Evolutionary conservation across 1,139 yeast species (phyloP).

Genomic region (Debaryomycetaceae sp.): DNA sequence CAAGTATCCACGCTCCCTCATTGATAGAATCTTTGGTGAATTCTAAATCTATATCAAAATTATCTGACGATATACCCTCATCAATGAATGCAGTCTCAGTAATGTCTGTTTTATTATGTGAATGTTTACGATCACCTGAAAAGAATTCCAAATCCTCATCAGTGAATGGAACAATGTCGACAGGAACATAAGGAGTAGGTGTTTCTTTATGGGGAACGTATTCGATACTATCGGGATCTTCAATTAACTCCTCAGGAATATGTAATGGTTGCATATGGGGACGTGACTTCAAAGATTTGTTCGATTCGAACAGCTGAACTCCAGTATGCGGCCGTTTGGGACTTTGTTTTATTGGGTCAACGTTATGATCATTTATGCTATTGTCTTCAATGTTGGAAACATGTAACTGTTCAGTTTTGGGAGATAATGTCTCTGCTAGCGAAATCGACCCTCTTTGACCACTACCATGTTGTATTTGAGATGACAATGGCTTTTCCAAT

Average conservation of each 20-base stretch:
- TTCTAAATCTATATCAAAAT: background rate
- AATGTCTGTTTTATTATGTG: background rate
- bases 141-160: constrained; percentile 23
- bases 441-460: background rate
- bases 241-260: constrained; percentile 18
- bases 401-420: constrained; percentile 20
- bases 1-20: background rate
- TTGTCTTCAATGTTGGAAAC: constrained; percentile 15
- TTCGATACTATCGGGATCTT: constrained; percentile 33
- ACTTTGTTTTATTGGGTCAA: constrained; percentile 33
- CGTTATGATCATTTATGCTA: constrained; percentile 19
- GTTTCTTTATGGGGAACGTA: constrained; percentile 25
- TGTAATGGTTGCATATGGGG: constrained; percentile 3
- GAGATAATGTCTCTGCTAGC: constrained; percentile 16
- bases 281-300: background rate
- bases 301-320: background rate
- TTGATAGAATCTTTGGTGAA: background rate
- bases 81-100: background rate
- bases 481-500: background rate
- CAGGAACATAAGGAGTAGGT: constrained; percentile 31
- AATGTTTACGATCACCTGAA: constrained; percentile 8
- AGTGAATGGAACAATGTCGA: constrained; percentile 22
- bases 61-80: background rate
- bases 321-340: constrained; percentile 1
- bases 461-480: background rate